phyloP scores from a whole-genome alignment of 176 grass and related monocot genomes.

The Avena insularis region DNA sequence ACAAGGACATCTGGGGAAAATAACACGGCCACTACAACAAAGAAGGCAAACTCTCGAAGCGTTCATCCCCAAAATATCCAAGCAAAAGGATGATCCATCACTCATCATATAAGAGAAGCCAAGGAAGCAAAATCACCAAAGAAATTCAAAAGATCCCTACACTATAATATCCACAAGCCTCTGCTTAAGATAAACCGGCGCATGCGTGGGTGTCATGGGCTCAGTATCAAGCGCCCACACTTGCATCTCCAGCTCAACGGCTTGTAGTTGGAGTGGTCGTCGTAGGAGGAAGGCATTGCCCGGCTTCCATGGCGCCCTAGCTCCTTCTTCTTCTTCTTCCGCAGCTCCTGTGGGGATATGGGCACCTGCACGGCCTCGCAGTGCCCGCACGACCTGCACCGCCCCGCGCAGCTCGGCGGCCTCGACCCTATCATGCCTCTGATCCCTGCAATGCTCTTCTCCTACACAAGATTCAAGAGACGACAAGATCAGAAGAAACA shows the following conservation, averaged over 20 bases:
- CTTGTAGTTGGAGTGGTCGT: conserved; percentile 81
- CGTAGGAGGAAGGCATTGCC: conserved; percentile 43
- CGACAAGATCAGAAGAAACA: not conserved
- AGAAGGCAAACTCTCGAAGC: not conserved
- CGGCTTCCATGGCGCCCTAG: conserved; percentile 37
- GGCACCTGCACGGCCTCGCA: conserved; percentile 74
- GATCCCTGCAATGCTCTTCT: conserved; percentile 30
- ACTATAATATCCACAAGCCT: conserved; percentile 40
- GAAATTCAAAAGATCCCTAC: conserved; percentile 6
- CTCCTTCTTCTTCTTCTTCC: conserved; percentile 32
- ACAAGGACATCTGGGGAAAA: not conserved
- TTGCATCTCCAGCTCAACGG: conserved; percentile 77
- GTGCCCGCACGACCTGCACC: conserved; percentile 63
- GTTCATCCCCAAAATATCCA: not conserved
- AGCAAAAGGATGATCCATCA: conserved; percentile 14
- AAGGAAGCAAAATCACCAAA: conserved; percentile 22
- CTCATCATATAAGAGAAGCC: not conserved
- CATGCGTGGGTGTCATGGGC: conserved; percentile 31
- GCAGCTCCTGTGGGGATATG: conserved; percentile 32
- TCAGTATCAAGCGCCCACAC: conserved; percentile 55
- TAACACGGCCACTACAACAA: not conserved
- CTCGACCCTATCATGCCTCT: conserved; percentile 57
- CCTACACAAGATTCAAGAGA: conserved; percentile 11
- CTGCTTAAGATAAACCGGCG: not conserved
- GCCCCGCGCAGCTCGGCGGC: conserved; percentile 66